Conservation (phyloP, 139 green algal genomes). For the Tetradesmus obliquus region DNA sequence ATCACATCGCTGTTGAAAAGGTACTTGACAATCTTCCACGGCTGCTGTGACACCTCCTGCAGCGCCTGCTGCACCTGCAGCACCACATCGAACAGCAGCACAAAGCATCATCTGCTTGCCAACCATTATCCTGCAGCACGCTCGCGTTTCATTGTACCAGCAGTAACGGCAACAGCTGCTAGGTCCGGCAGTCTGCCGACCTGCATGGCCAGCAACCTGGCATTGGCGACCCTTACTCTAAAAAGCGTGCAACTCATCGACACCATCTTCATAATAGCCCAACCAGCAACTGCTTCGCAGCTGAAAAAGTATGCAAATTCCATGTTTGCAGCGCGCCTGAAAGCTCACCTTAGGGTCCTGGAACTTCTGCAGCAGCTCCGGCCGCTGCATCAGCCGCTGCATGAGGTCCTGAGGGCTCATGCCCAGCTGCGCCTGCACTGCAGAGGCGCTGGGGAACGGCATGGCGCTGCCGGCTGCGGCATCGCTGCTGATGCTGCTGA, state of each 20-base stretch:
- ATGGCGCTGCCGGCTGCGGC: background rate
- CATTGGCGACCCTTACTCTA: no score
- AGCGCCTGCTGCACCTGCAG: slow-evolving; percentile 45
- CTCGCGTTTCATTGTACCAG: background rate
- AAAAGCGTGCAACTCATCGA: no score
- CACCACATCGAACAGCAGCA: background rate
- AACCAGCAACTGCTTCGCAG: background rate
- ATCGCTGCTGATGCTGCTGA: background rate
- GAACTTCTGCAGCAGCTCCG: slow-evolving; percentile 50
- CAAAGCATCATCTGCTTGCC: background rate
- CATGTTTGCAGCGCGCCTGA: no score
- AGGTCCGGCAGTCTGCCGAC: no score
- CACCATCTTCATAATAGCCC: no score
- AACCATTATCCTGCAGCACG: background rate
- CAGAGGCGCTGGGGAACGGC: background rate
- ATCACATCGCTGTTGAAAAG: slow-evolving; percentile 55
- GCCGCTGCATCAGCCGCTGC: slow-evolving; percentile 45
- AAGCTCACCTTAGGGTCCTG: slow-evolving; percentile 46
- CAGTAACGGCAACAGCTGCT: background rate
- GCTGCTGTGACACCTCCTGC: slow-evolving; percentile 45
- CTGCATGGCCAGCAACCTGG: no score
- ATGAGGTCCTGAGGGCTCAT: slow-evolving; percentile 46
- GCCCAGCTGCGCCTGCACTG: slow-evolving; percentile 29
- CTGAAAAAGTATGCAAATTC: background rate
- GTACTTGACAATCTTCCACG: slow-evolving; percentile 60